Evolutionary conservation across 2,329 filamentous ascomycete species (phyloP).

Genomic region (Aspergillus neoniger): DNA sequence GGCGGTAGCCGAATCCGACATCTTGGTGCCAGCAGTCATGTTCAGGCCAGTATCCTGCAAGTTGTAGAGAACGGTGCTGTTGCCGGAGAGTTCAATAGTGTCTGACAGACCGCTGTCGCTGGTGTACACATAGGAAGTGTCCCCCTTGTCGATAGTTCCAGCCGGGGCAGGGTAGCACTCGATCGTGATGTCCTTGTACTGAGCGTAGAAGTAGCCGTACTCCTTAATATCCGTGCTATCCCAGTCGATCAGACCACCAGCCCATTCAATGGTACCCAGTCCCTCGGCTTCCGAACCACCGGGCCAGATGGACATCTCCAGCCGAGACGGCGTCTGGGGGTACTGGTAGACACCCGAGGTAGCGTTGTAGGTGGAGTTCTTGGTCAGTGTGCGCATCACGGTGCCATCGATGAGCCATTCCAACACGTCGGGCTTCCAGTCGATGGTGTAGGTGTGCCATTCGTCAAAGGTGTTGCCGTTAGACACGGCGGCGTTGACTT

Average conservation of each 20-base stretch:
- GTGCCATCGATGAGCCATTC: constrained; percentile 1
- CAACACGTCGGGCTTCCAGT: constrained; percentile 5
- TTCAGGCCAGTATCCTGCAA: constrained; percentile 6
- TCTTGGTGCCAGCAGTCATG: constrained; percentile 3
- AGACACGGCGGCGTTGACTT: not conserved
- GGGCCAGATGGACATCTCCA: constrained; percentile 8
- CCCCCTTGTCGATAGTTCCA: not conserved
- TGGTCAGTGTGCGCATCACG: constrained; percentile 3
- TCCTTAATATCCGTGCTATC: constrained; percentile 1
- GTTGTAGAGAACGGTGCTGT: constrained; percentile 5
- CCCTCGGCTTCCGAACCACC: not conserved
- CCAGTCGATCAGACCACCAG: constrained; percentile 4
- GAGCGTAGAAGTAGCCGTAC: constrained; percentile 9
- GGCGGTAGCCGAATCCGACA: not conserved
- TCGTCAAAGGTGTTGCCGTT: not conserved
- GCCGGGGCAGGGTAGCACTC: constrained; percentile 4
- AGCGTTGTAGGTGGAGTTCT: constrained; percentile 5
- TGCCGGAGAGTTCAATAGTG: constrained; percentile 1
- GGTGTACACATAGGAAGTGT: constrained; percentile 3
- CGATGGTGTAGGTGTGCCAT: constrained; percentile 8
- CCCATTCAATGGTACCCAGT: constrained; percentile 4
- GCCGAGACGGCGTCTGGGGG: constrained; percentile 6
- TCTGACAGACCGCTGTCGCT: constrained; percentile 5
- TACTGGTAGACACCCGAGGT: constrained; percentile 2
- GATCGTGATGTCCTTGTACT: constrained; percentile 5